A percentile compares a stretch with the other conserved stretches of the same genome.
These are phyloP conservation scores for Yamadazyma dushanensis DNA, from an alignment of 1,139 yeast genomes.

Conservation along the genomic window DNA sequence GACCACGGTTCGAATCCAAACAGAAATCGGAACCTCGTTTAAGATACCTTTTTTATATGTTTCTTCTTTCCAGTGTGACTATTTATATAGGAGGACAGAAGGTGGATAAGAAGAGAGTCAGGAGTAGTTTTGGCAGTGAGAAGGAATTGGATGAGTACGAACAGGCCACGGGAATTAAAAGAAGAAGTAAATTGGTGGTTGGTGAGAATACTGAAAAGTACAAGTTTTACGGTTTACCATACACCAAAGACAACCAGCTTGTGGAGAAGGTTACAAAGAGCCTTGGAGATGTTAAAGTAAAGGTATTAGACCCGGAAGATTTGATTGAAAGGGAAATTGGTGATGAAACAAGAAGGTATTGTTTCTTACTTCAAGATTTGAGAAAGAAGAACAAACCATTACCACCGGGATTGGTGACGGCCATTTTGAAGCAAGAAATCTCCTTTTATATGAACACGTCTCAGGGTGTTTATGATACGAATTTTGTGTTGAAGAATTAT, in stretches of 20 bases:
- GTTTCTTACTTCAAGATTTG: slow-evolving; percentile 42
- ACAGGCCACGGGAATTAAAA: slow-evolving; percentile 50
- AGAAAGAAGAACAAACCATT: slow-evolving; percentile 33
- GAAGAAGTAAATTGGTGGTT: slow-evolving; percentile 48
- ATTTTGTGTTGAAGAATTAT: slow-evolving; percentile 50
- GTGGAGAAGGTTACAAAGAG: slow-evolving; percentile 21
- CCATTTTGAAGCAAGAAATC: slow-evolving; percentile 51
- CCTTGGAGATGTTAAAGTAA: slow-evolving; percentile 37
- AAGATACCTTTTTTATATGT: slow-evolving; percentile 49
- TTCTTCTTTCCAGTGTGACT: slow-evolving; percentile 51
- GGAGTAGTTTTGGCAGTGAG: slow-evolving; percentile 52
- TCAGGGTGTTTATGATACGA: slow-evolving; percentile 43
- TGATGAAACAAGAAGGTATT: slow-evolving; percentile 43
- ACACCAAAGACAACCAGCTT: slow-evolving; percentile 23
- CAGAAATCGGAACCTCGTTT: slow-evolving; percentile 39
- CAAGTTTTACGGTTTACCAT: slow-evolving; percentile 48
- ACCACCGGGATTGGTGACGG: slow-evolving; percentile 61
- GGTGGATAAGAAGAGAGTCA: slow-evolving; percentile 53
- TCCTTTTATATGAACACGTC: slow-evolving; percentile 38
- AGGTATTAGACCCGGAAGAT: slow-evolving; percentile 46
- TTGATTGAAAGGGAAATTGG: slow-evolving; percentile 45
- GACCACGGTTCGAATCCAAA: slow-evolving; percentile 2
- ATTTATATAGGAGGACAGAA: slow-evolving; percentile 53
- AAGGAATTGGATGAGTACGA: slow-evolving; percentile 59
- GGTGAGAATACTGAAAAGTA: slow-evolving; percentile 29